Base-by-base conservation (phyloP, 208 protist genomes). In the Lotmaria passim region DNA sequence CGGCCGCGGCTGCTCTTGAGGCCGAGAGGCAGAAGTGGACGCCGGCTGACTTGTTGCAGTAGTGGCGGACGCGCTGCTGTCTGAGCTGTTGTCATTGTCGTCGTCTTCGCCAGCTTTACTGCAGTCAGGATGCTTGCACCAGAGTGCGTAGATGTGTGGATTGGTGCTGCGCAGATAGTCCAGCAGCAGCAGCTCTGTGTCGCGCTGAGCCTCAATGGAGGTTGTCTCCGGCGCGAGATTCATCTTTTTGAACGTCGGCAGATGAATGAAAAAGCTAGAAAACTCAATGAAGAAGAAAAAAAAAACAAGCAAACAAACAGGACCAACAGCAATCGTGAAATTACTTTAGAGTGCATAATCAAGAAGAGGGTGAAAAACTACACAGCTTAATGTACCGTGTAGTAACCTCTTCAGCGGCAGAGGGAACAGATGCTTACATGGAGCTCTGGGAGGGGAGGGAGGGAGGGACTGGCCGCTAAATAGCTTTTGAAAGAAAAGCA, bases 111-210 rank as follows among this genome's bases (percentile, higher is more conserved):
- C 28, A 23, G 76, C 26, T 39, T 74, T 70, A 23, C 44, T 21
- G 26, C 39, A 23, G 12, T 67, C 52, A 6, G 79, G 75, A 60
- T 87, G 83, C 12, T 33, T 43, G 19, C 69, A 26, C 82, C 83
- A 88, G n/a, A 92, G 67, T 0, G 69, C 69, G 69, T 82, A 62
- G 11, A 84, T 65, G 23, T 86, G 73, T 2, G 82, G 79, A 38
- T 78, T 73, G 46, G 86, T 80, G 21, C 61, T 39, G 36, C 62
- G 61, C n/a, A 90, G 61, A 26, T 85, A 80, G 17, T 72, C 55
- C n/a, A 93, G 72, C 55, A 93, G 62, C 15, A 70, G 58, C 30
- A 89, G 69, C 65, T 93, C 87, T 14, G 83, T 82, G 34, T 81
- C 80, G 52, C 87, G 78, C 75, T 93, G 87, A 23, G 76, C 73